phyloP scores from a whole-genome alignment of 2,329 filamentous ascomycete species.

The Pseudocercospora cruenta region DNA sequence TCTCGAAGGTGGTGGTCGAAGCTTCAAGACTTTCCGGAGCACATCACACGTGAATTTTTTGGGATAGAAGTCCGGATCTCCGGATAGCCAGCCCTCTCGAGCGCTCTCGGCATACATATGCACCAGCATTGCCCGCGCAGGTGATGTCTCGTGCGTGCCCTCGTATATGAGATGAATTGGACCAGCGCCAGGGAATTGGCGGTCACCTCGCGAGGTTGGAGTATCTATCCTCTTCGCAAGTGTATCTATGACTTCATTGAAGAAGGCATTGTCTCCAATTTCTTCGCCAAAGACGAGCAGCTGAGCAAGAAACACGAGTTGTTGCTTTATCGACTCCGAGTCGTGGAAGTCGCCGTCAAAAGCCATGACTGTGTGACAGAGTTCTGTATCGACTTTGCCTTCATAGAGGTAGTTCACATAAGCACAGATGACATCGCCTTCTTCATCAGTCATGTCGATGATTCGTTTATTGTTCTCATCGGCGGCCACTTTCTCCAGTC shows the following conservation, averaged over 20 bases:
- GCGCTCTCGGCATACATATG: neutral
- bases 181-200: neutral
- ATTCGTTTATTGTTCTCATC: neutral
- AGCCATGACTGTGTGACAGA: neutral
- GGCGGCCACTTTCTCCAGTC: neutral
- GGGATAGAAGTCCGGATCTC: no score
- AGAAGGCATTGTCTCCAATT: constrained; percentile 12
- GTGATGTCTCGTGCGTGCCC: neutral
- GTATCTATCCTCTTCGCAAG: neutral
- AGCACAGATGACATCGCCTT: constrained; percentile 13
- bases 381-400: constrained; percentile 1
- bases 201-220: neutral
- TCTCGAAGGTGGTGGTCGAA: no score
- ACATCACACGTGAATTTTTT: no score
- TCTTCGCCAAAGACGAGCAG: constrained; percentile 5
- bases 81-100: no score
- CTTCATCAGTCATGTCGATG: neutral
- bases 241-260: constrained; percentile 8
- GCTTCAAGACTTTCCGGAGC: no score
- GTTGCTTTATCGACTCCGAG: neutral
- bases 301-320: neutral
- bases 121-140: neutral
- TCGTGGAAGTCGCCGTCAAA: neutral
- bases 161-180: neutral
- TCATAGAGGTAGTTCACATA: constrained; percentile 12